Evolutionary conservation across 805 yeast species (phyloP), one percentile per base, ranked within the genome.

Genomic region (Spathaspora gorwiae): DNA sequence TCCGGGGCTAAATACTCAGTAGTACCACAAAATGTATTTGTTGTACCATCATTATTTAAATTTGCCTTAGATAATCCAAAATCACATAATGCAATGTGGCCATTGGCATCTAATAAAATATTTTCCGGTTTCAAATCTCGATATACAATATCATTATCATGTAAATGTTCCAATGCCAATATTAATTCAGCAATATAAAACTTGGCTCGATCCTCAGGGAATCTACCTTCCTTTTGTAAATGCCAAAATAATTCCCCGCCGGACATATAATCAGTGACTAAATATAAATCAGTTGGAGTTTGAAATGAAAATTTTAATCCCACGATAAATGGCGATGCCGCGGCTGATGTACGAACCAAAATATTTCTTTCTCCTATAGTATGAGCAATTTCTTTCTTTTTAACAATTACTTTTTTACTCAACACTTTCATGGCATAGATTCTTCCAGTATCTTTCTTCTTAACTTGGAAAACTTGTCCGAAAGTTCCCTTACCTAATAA

Each of bases 211-310:
- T 85, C 92, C 72, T 94, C 99, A 44, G 84, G 65, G 61, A 94
- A 94, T 53, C 97, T 79, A 37, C 97, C 97, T 64, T 94, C 98
- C 61, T 90, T 89, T 69, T 94, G 99, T 64, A 94, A 75, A 69
- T 94, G 96, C 95, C 95, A 90, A 62, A 89, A 89, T 53, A 94
- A 75, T 69, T 94, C 99, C 48, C 99, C 99, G 37, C 99, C 99
- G 39, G 94, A 83, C 98, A 94, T 92, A 68, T 87, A 94, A 68
- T 94, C 99, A 2, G 97, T 92, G 27, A 94, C 97, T 48, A 94
- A 73, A 62, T 90, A 94, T 50, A 94, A 74, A 66, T 94, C 98
- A 0, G 87, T 72, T 33, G 94, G 95, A 1, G 99, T 94, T 70
- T 94, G 99, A 67, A 94, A 94, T 0, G 97, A 87, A 62, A 94